phyloP scores from a whole-genome alignment of 164 flowering plant species.

The Cinnamomum micranthum region DNA sequence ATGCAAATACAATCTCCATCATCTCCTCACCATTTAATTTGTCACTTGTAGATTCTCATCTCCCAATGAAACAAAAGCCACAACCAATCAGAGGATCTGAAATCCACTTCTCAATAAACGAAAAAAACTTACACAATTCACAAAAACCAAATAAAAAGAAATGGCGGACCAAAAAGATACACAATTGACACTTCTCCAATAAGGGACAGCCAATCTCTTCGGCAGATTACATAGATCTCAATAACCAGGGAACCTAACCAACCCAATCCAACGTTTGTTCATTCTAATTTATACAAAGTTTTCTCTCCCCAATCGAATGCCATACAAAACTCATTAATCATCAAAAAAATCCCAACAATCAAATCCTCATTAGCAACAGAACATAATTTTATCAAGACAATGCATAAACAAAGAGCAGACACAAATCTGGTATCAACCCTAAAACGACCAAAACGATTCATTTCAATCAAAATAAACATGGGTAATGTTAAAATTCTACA shows the following conservation, averaged over 20 bases:
- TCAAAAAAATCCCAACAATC: not conserved
- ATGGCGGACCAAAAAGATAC: no score
- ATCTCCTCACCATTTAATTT: not conserved
- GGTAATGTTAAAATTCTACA: not conserved
- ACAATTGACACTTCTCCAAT: no score
- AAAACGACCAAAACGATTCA: not conserved
- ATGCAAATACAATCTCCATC: not conserved
- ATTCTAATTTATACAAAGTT: no score
- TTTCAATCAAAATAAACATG: not conserved
- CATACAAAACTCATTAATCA: not conserved
- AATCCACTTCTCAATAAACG: not conserved
- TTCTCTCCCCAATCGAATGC: not conserved
- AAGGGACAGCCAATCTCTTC: no score
- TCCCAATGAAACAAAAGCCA: not conserved
- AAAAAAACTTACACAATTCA: no score
- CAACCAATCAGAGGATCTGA: not conserved
- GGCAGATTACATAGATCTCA: not conserved
- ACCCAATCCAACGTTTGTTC: not conserved
- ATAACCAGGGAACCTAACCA: not conserved
- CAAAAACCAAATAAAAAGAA: no score
- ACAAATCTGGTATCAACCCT: not conserved
- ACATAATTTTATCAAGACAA: not conserved
- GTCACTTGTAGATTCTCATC: not conserved
- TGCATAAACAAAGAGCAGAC: not conserved
- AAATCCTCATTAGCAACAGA: not conserved